Evolutionary conservation across 306 rosid genomes (phyloP).

Genomic region (Quercus mongolica): DNA sequence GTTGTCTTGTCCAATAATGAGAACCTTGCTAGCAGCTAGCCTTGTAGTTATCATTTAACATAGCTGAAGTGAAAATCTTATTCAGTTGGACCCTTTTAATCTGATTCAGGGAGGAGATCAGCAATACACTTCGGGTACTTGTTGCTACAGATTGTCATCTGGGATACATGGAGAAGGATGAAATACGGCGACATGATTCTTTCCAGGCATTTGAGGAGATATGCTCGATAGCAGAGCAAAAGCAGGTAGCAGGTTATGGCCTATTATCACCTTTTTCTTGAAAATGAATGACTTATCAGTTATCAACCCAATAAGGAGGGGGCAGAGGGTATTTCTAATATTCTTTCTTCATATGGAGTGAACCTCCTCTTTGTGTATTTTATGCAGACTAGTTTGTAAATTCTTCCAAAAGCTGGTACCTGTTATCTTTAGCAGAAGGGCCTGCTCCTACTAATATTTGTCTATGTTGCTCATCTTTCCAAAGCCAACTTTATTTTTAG

Average conservation of each 20-base stretch:
- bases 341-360: neutral
- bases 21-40: neutral
- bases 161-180: constrained; percentile 98
- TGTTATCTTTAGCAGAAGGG: neutral
- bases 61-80: neutral
- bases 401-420: neutral
- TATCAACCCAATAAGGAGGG: neutral
- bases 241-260: constrained; percentile 29
- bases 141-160: constrained; percentile 95
- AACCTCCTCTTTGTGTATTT: neutral
- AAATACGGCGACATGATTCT: constrained; percentile 87
- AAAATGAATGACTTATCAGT: neutral
- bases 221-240: constrained; percentile 76
- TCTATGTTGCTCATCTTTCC: neutral
- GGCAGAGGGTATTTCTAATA: neutral
- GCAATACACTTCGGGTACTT: constrained; percentile 68
- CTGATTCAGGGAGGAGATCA: constrained; percentile 51
- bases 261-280: neutral
- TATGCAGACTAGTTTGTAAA: neutral
- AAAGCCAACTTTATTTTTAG: neutral
- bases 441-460: neutral
- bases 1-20: neutral
- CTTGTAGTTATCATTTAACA: neutral
- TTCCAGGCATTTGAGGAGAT: constrained; percentile 92
- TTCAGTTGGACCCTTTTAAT: neutral